Conservation (phyloP, 1,284 basidiomycete species). For the Ustilago loliicola region DNA sequence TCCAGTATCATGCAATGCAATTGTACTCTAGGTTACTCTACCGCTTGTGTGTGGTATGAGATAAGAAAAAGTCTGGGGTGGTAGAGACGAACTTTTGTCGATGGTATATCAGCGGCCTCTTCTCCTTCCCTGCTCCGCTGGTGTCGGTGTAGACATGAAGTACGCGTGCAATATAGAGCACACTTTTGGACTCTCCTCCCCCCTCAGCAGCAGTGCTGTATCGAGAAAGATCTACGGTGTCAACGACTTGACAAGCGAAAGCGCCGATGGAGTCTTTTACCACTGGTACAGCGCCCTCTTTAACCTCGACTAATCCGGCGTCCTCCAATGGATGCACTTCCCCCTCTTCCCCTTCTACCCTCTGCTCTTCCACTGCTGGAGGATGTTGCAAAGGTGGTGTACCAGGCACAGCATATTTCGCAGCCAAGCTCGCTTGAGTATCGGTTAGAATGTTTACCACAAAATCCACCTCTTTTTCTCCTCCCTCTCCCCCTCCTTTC, state of each 20-base stretch:
- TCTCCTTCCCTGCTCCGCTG: neutral
- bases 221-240: constrained; percentile 19
- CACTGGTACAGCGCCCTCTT: constrained; percentile 7
- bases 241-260: constrained; percentile 35
- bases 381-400: constrained; percentile 17
- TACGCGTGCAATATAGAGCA: constrained; percentile 40
- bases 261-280: constrained; percentile 16
- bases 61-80: neutral
- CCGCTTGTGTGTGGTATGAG: constrained; percentile 1
- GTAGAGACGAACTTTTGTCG: constrained; percentile 33
- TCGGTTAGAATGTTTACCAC: constrained; percentile 22
- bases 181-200: neutral
- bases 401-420: constrained; percentile 31
- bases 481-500: neutral
- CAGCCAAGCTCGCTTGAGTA: constrained; percentile 19
- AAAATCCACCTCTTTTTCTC: constrained; percentile 17
- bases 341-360: neutral
- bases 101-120: constrained; percentile 36
- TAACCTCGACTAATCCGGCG: constrained; percentile 9
- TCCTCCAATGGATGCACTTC: constrained; percentile 26
- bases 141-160: constrained; percentile 14
- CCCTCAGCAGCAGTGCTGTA: neutral
- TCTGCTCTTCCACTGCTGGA: neutral
- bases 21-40: neutral
- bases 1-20: neutral